These are phyloP conservation scores for Xylaria sp. DNA, from an alignment of 2,329 filamentous ascomycete genomes.

Conservation along the genomic window DNA sequence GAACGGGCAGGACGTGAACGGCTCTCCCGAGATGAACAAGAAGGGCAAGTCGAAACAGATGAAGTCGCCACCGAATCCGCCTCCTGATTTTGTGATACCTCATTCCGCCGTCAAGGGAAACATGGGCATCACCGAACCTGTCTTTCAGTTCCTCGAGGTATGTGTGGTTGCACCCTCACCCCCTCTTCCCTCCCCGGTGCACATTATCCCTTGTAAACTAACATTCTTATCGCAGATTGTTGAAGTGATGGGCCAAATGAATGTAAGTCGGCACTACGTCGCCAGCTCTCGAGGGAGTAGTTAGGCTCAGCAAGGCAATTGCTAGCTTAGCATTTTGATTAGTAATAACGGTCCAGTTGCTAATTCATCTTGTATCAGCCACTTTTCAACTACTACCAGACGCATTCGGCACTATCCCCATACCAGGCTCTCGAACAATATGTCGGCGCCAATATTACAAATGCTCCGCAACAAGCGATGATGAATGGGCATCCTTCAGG, in stretches of 20 bases:
- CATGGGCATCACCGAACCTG: conserved; percentile 68
- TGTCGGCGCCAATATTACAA: conserved; percentile 60
- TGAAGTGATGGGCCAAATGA: conserved; percentile 75
- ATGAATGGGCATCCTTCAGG: conserved; percentile 55
- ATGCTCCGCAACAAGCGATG: conserved; percentile 49
- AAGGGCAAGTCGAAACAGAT: conserved; percentile 68
- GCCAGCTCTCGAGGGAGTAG: neutral
- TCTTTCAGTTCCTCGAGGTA: conserved; percentile 74
- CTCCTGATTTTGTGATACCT: conserved; percentile 70
- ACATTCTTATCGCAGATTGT: conserved; percentile 59
- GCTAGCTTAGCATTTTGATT: neutral
- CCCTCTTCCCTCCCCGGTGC: neutral
- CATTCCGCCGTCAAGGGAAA: conserved; percentile 65
- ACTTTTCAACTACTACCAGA: conserved; percentile 67
- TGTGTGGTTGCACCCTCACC: conserved; percentile 44
- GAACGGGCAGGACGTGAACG: conserved; percentile 66
- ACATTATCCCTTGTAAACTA: conserved; percentile 2
- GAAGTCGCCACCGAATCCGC: conserved; percentile 68
- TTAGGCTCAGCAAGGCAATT: neutral
- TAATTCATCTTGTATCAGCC: conserved; percentile 49
- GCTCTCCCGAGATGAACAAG: conserved; percentile 74
- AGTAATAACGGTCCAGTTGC: neutral
- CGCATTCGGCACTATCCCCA: conserved; percentile 64
- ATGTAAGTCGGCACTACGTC: conserved; percentile 46
- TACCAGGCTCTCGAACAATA: conserved; percentile 71